phyloP scores from a whole-genome alignment of 2,329 filamentous ascomycete genomes.

The Clonostachys solani region DNA sequence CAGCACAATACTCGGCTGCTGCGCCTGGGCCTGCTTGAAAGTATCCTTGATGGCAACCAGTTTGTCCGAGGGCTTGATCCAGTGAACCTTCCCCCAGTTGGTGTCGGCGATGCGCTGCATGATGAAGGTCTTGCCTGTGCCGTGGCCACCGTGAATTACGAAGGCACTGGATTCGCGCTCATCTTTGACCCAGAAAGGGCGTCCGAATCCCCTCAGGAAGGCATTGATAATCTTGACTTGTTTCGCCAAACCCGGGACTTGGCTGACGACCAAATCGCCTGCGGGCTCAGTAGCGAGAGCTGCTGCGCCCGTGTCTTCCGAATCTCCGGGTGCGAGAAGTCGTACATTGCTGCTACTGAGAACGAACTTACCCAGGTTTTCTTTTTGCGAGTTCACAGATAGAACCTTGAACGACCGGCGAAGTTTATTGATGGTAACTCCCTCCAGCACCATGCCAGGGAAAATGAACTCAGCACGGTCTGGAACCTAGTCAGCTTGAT shows the following conservation, averaged over 20 bases:
- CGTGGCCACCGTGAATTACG: conserved; percentile 74
- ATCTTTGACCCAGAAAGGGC: conserved; percentile 18
- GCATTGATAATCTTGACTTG: conserved; percentile 64
- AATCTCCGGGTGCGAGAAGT: conserved; percentile 25
- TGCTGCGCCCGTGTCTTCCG: conserved; percentile 6
- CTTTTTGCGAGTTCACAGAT: conserved; percentile 48
- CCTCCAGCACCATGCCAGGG: conserved; percentile 67
- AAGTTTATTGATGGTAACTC: conserved; percentile 30
- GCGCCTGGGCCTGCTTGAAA: conserved; percentile 64
- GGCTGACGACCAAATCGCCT: conserved; percentile 38
- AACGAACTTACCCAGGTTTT: conserved; percentile 38
- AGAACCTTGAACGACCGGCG: conserved; percentile 45
- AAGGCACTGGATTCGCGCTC: conserved; percentile 49
- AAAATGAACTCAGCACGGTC: conserved; percentile 64
- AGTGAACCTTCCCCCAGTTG: conserved; percentile 67
- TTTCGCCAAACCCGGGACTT: conserved; percentile 63
- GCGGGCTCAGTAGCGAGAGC: conserved; percentile 7
- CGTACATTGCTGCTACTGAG: conserved; percentile 27
- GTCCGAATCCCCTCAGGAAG: conserved; percentile 54
- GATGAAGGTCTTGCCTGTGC: conserved; percentile 80
- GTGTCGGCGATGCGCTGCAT: conserved; percentile 63
- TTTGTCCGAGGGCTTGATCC: conserved; percentile 52
- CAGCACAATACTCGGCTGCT: conserved; percentile 72
- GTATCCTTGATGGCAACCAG: conserved; percentile 56
- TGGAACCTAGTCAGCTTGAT: conserved; percentile 14